phyloP scores from a whole-genome alignment of 2,329 filamentous ascomycete species.

The Aspergillus floridensis region DNA sequence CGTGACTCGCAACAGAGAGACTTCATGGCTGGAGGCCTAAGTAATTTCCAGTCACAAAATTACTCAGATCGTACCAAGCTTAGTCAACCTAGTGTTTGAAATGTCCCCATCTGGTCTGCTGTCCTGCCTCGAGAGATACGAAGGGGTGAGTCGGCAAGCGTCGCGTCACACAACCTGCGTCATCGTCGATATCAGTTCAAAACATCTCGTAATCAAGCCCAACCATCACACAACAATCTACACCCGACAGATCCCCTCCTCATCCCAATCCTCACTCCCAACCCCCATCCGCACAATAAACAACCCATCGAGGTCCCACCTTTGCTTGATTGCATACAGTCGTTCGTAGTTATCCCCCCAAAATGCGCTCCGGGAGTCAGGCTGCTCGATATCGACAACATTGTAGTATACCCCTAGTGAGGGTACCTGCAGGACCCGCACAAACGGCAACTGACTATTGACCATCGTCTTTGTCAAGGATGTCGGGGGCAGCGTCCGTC shows the following conservation, averaged over 20 bases:
- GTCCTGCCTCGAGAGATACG: too few relatives aligned
- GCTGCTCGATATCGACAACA: background rate
- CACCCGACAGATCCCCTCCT: constrained; percentile 21
- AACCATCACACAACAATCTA: background rate
- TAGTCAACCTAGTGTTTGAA: too few relatives aligned
- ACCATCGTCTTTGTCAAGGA: background rate
- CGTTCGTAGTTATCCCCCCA: background rate
- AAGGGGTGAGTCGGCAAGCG: too few relatives aligned
- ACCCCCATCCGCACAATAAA: constrained; percentile 26
- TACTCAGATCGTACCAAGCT: too few relatives aligned
- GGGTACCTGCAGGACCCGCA: background rate
- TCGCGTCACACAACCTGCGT: too few relatives aligned
- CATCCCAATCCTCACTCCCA: constrained; percentile 28
- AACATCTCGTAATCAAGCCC: too few relatives aligned
- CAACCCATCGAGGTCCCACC: constrained; percentile 31
- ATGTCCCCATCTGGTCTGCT: too few relatives aligned
- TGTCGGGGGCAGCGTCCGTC: background rate
- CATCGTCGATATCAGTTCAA: too few relatives aligned
- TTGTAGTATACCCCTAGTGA: background rate
- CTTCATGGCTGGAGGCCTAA: too few relatives aligned
- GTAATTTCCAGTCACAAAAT: too few relatives aligned
- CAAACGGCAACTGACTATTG: background rate
- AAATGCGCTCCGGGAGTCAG: background rate
- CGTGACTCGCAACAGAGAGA: too few relatives aligned
- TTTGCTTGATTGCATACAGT: constrained; percentile 30